Percentiles rank a stretch among this genome's conserved stretches.
Evolutionary conservation across 441 rosid species (phyloP).

Genomic region (Raphanus hybrid): DNA sequence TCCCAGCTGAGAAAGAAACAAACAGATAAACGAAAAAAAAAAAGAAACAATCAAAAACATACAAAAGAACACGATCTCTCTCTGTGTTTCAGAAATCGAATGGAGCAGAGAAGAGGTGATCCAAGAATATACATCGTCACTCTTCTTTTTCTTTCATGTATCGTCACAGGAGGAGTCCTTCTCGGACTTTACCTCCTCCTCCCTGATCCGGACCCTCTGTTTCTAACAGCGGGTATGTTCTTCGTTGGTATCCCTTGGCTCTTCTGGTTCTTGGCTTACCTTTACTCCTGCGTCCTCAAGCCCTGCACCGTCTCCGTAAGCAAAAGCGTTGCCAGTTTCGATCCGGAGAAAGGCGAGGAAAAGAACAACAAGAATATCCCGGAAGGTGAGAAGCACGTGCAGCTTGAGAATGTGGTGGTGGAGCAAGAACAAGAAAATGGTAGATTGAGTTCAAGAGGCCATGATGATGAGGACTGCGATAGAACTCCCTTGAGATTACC

Average conservation of each 20-base stretch:
- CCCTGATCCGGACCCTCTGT: slow-evolving; percentile 49
- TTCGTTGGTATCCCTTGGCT: slow-evolving; percentile 74
- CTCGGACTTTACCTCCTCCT: slow-evolving; percentile 56
- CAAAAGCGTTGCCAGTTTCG: slow-evolving; percentile 17
- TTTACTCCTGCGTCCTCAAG: slow-evolving; percentile 55
- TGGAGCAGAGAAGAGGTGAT: slow-evolving; percentile 61
- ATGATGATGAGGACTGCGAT: slow-evolving; percentile 35
- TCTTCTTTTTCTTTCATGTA: slow-evolving; percentile 53
- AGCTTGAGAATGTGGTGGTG: slow-evolving; percentile 54
- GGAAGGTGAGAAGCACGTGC: slow-evolving; percentile 50
- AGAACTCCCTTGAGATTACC: slow-evolving; percentile 39
- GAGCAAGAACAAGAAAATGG: slow-evolving; percentile 14
- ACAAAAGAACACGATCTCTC: not conserved
- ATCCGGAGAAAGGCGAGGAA: slow-evolving; percentile 31
- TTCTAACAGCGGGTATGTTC: slow-evolving; percentile 55
- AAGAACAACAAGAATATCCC: slow-evolving; percentile 2
- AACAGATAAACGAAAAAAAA: not conserved
- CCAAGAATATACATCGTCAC: slow-evolving; percentile 52
- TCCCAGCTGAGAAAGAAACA: not conserved
- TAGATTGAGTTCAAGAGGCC: slow-evolving; percentile 30
- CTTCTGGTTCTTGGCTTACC: slow-evolving; percentile 66
- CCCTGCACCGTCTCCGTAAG: slow-evolving; percentile 31
- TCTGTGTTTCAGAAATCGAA: slow-evolving; percentile 22
- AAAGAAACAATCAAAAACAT: slow-evolving; percentile 2
- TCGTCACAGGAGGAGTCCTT: slow-evolving; percentile 61